A percentile compares a stretch with the other conserved stretches of the same genome.
Evolutionary conservation across 2,329 filamentous ascomycete species (phyloP).

Genomic region (Fusarium sp.): DNA sequence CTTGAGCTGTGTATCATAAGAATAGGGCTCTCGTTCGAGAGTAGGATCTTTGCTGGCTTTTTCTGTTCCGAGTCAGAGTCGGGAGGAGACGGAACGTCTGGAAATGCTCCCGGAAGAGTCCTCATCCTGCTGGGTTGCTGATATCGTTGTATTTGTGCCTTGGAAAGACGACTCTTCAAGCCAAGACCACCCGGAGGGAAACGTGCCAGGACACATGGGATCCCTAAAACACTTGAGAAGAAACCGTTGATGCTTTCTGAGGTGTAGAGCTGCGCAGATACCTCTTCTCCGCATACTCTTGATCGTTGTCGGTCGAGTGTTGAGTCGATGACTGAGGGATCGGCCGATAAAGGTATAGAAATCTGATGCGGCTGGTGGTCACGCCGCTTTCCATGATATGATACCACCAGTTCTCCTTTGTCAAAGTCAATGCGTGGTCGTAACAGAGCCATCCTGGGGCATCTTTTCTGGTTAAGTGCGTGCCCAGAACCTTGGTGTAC

Average conservation of each 20-base stretch:
- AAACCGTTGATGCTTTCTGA: slow-evolving; percentile 76
- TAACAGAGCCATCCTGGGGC: slow-evolving; percentile 89
- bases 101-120: slow-evolving; percentile 66
- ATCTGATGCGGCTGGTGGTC: slow-evolving; percentile 52
- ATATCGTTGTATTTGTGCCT: slow-evolving; percentile 74
- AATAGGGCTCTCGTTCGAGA: slow-evolving; percentile 96
- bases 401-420: slow-evolving; percentile 72
- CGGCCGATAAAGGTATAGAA: slow-evolving; percentile 73
- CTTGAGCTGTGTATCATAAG: slow-evolving; percentile 85
- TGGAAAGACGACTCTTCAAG: slow-evolving; percentile 74
- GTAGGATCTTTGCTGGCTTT: slow-evolving; percentile 69
- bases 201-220: slow-evolving; percentile 85
- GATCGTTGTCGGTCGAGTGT: slow-evolving; percentile 62
- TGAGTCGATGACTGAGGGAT: slow-evolving; percentile 68
- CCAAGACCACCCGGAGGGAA: slow-evolving; percentile 78
- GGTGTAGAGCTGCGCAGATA: slow-evolving; percentile 78
- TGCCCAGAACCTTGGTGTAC: slow-evolving; percentile 87
- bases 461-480: slow-evolving; percentile 88
- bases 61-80: slow-evolving; percentile 66
- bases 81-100: slow-evolving; percentile 64
- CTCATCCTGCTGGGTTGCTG: slow-evolving; percentile 50
- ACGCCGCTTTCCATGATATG: slow-evolving; percentile 54
- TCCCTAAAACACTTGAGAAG: slow-evolving; percentile 79
- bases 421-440: slow-evolving; percentile 79
- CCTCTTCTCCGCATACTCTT: slow-evolving; percentile 84